phyloP scores from a whole-genome alignment of 768 basidiomycete genomes.

The Macrolepiota fuliginosa region DNA sequence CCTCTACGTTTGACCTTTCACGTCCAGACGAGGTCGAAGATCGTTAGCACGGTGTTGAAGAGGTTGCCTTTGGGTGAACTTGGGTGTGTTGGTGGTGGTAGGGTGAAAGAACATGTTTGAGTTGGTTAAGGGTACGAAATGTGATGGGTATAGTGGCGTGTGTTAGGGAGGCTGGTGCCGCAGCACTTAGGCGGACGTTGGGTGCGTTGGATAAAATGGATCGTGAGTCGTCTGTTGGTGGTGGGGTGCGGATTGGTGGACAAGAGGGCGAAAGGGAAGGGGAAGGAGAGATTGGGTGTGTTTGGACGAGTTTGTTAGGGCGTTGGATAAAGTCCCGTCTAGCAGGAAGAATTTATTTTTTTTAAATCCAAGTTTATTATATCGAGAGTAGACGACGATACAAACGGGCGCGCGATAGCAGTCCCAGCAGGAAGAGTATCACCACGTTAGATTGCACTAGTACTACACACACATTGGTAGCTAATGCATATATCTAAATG shows the following conservation, averaged over 20 bases:
- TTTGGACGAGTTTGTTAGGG: constrained; percentile 66
- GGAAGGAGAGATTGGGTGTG: constrained; percentile 43
- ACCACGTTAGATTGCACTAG: too few species aligned
- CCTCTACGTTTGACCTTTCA: constrained; percentile 89
- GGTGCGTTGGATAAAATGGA: constrained; percentile 69
- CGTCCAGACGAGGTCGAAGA: constrained; percentile 66
- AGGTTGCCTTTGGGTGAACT: constrained; percentile 60
- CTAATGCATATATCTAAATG: too few species aligned
- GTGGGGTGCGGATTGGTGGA: too few species aligned
- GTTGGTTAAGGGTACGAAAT: constrained; percentile 51
- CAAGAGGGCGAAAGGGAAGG: constrained; percentile 10
- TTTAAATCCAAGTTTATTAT: too few species aligned
- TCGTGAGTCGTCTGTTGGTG: constrained; percentile 16
- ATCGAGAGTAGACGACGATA: too few species aligned
- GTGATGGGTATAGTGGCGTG: constrained; percentile 91
- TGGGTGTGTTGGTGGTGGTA: not conserved
- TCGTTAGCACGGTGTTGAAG: constrained; percentile 71
- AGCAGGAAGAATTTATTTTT: too few species aligned
- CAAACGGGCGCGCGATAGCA: too few species aligned
- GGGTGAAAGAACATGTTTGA: constrained; percentile 28
- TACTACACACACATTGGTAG: too few species aligned
- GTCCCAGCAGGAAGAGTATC: too few species aligned
- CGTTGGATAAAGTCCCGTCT: constrained; percentile 79
- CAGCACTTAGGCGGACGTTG: constrained; percentile 68
- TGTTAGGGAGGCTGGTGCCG: constrained; percentile 86